A percentile compares a stretch with the other conserved stretches of the same genome.
Conservation (phyloP, 768 basidiomycete species). For the Psilocybe cyanescens region DNA sequence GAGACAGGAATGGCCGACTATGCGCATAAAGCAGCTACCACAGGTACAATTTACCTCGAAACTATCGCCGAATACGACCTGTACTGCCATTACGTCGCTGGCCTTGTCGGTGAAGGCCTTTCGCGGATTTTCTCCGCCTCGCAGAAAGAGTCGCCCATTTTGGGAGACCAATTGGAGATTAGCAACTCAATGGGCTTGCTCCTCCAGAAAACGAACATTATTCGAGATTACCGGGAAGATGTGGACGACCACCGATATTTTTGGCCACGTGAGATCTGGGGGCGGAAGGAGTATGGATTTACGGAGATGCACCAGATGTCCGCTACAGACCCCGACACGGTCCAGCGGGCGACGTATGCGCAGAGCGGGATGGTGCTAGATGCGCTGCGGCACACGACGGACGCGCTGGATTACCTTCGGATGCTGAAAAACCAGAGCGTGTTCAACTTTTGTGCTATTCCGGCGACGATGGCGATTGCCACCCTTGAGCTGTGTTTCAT, state of each 20-base stretch:
- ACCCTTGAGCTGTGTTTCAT: conserved; percentile 92
- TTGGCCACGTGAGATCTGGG: conserved; percentile 97
- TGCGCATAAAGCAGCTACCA: conserved; percentile 78
- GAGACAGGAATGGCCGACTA: conserved; percentile 95
- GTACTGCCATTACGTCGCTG: conserved; percentile 98
- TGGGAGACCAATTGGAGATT: conserved; percentile 83
- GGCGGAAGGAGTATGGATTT: conserved; percentile 61
- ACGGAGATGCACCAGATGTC: conserved; percentile 71
- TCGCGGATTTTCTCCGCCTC: conserved; percentile 88
- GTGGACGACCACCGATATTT: conserved; percentile 83
- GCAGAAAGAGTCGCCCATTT: conserved; percentile 74
- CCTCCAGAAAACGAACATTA: conserved; percentile 98
- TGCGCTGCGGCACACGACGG: conserved; percentile 81
- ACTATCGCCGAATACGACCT: conserved; percentile 90
- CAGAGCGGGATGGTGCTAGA: conserved; percentile 91
- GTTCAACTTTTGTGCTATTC: conserved; percentile 96
- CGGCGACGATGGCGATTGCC: conserved; percentile 94
- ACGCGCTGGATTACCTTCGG: conserved; percentile 88
- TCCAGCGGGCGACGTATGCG: conserved; percentile 74
- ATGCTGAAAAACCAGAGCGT: conserved; percentile 89
- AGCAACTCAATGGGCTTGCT: conserved; percentile 95
- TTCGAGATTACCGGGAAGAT: conserved; percentile 94
- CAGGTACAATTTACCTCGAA: conserved; percentile 70
- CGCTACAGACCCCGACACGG: conserved; percentile 45
- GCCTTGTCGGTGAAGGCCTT: conserved; percentile 95